A percentile compares a stretch with the other conserved stretches of the same genome.
phyloP scores from a whole-genome alignment of 345 rosid species.

The Isatis tinctoria region DNA sequence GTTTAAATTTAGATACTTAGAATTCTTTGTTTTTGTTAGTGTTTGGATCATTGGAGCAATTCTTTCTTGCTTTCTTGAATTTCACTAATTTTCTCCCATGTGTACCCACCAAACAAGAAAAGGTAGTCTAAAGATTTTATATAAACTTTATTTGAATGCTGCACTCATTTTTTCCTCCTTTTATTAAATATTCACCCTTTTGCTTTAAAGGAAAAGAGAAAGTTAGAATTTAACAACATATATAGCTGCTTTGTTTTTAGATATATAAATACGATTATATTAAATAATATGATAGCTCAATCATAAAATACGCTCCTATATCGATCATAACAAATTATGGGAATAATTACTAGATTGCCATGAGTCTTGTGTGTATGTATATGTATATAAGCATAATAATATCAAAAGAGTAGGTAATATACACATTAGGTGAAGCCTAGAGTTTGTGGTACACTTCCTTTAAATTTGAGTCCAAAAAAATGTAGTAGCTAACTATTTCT shows the following conservation, averaged over 20 bases:
- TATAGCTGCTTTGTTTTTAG: background rate
- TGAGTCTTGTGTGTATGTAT: slow-evolving; percentile 13
- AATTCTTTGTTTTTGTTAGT: background rate
- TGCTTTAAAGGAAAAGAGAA: slow-evolving; percentile 31
- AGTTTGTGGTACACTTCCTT: slow-evolving; percentile 34
- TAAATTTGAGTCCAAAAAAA: slow-evolving; percentile 20
- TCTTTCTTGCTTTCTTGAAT: slow-evolving; percentile 23
- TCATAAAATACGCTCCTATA: slow-evolving; percentile 18
- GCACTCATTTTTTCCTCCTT: slow-evolving; percentile 24
- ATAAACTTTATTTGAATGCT: slow-evolving; percentile 30
- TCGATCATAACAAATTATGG: slow-evolving; percentile 27
- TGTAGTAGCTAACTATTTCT: slow-evolving; percentile 27
- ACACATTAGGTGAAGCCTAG: slow-evolving; percentile 38
- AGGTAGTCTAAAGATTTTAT: slow-evolving; percentile 30
- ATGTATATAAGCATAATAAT: slow-evolving; percentile 2
- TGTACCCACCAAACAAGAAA: slow-evolving; percentile 35
- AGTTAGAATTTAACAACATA: slow-evolving; percentile 8
- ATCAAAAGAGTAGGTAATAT: slow-evolving; percentile 22
- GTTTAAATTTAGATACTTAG: background rate
- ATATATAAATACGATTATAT: background rate
- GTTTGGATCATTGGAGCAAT: background rate
- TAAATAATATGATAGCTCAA: slow-evolving; percentile 8
- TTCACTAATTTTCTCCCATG: slow-evolving; percentile 28
- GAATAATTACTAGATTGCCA: background rate
- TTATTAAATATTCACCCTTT: slow-evolving; percentile 21